Evolutionary conservation across 192 early-diverging fungal genomes (phyloP), one percentile per base, ranked within the genome.

Genomic region (Phycomyces nitens): DNA sequence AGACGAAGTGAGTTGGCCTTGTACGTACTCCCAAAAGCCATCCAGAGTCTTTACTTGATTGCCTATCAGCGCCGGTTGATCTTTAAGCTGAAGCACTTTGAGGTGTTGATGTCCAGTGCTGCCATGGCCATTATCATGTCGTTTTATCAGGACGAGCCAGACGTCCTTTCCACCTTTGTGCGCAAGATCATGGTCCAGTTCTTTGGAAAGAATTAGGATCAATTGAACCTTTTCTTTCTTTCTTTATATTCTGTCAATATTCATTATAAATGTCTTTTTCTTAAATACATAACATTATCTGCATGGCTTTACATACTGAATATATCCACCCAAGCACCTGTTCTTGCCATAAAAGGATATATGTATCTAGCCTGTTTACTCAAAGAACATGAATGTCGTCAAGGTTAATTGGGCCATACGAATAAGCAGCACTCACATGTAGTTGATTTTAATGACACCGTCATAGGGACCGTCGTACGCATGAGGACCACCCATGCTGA

Each of bases 11-110:
- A 93, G 64, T 74, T 91, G 64, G 88, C 89, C 3, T 80, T 93
- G 75, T 91, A 93, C 76, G 86, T 88, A 3, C 65, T 91, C 16
- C 91, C 91, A 5, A 90, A 90, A 64, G 91, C 87, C 2, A 71
- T 86, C 3, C 73, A 84, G 58, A 80, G 77, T 42, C 66, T 88
- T 39, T 93, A 88, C 72, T 72, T 82, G 60, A 84, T 91, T 27
- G 58, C 87, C 56, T 83, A 86, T 29, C 74, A 81, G 49, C 77
- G 81, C n/a, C 75, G 82, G 24, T 75, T 70, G 73, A 77, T 91
- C 49, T 56, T 75, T 53, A 75, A 79, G 34, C 69, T 89, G 14
- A 80, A 81, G 24, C 73, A 82, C 34, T 84, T 86, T 69, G 89
- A 91, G 22, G 79, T 90, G 4, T 66, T 75, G 47, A 80, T 84